Evolutionary conservation across 2,329 filamentous ascomycete species (phyloP), one percentile per base, ranked within the genome.

Genomic region (Stachybotrys chlorohalonatus): DNA sequence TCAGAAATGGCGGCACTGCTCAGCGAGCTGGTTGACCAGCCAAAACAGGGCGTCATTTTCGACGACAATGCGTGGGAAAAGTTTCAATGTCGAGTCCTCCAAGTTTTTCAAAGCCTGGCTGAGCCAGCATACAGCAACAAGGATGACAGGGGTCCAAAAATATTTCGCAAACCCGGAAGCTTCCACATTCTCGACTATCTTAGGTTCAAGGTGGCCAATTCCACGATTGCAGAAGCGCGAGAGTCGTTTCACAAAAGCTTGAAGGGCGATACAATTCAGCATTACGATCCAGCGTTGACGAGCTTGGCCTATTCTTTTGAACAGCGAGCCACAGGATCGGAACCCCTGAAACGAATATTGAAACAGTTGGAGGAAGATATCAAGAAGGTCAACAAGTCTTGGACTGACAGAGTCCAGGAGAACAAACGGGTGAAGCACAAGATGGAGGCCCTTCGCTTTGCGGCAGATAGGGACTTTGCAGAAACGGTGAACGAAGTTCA

Each of bases 121-220:
- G 69, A 75, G 1, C 79, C 77, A 0, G 64, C 68, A 1, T 83
- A 83, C 60, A 74, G 75, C 54, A 66, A 65, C 4, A 66, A 72
- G 0, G 70, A 60, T 57, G 57, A 0, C 53, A 60, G 1, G 11
- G 54, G 3, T 15, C 6, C 3, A 24, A 31, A 4, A 6, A 24
- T 58, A 56, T 7, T 46, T 36, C 6, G 46, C 51, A 15, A 53
- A 58, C 9, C 55, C 16, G 60, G 66, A 0, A 65, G 60, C 1
- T 52, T 57, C 0, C 81, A 87, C 54, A 80, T 89, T 4, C 74
- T 87, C 6, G 86, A 90, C 62, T 74, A 77, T 45, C 70, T 90
- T 7, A 84, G 80, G 58, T 86, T 83, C 16, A 58, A 66, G 0
- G 70, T 84, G 2, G 77, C 82, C 0, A 66, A 75, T 11, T 66